A percentile compares a stretch with the other conserved stretches of the same genome.
These are phyloP conservation scores for Pisolithus microcarpus DNA, from an alignment of 768 basidiomycete genomes.

Conservation along the genomic window DNA sequence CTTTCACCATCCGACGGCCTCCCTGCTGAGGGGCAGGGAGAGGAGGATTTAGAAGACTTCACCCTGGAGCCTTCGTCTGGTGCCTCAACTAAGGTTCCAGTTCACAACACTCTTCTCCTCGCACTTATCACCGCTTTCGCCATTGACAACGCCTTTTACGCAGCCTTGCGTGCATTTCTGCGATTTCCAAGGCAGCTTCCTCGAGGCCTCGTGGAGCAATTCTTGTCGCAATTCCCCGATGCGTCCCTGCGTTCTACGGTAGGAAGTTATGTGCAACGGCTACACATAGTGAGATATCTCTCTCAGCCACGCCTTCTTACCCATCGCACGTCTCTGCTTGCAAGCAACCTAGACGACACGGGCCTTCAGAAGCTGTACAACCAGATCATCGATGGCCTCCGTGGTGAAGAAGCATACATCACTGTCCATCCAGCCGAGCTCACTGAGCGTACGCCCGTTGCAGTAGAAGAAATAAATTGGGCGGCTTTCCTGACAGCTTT, in stretches of 20 bases:
- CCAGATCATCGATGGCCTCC: slow-evolving; percentile 43
- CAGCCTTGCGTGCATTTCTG: slow-evolving; percentile 42
- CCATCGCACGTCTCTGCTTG: slow-evolving; percentile 43
- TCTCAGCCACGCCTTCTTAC: slow-evolving; percentile 43
- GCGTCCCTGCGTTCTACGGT: slow-evolving; percentile 36
- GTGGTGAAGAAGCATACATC: slow-evolving; percentile 47
- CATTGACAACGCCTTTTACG: slow-evolving; percentile 49
- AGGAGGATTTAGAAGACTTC: slow-evolving; percentile 20
- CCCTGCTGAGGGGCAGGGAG: slow-evolving; percentile 7
- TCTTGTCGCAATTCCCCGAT: slow-evolving; percentile 35
- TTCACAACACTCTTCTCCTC: slow-evolving; percentile 37
- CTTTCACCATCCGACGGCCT: slow-evolving; percentile 10
- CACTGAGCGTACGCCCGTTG: slow-evolving; percentile 35
- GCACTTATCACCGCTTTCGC: slow-evolving; percentile 56
- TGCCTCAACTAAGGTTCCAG: slow-evolving; percentile 6
- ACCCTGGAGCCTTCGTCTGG: slow-evolving; percentile 16
- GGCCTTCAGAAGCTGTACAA: slow-evolving; percentile 44
- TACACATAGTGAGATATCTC: slow-evolving; percentile 47
- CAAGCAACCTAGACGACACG: slow-evolving; percentile 24
- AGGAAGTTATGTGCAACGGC: slow-evolving; percentile 37
- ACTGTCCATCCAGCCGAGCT: slow-evolving; percentile 35
- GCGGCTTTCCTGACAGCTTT: slow-evolving; percentile 60
- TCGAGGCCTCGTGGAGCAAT: slow-evolving; percentile 27
- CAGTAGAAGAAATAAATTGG: slow-evolving; percentile 56
- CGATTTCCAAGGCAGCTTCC: slow-evolving; percentile 32